phyloP scores from a whole-genome alignment of 805 yeast genomes.

The Sungouiella thailandica region DNA sequence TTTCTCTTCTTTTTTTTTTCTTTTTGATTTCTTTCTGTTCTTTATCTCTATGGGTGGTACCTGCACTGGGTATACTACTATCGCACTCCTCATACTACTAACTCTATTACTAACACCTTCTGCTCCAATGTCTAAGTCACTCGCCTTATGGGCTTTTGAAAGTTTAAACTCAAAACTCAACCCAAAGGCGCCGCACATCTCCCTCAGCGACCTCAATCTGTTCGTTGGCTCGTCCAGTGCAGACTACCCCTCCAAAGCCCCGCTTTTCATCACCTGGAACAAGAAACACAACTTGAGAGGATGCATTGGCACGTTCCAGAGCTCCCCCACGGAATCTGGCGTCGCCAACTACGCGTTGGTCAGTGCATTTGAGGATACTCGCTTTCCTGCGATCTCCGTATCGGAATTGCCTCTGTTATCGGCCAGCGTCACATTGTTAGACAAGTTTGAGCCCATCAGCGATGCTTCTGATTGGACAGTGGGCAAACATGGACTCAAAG shows the following conservation, averaged over 20 bases:
- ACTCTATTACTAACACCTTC: background rate
- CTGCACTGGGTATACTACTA: too few species aligned
- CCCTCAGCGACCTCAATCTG: constrained; percentile 7
- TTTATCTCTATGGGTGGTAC: too few species aligned
- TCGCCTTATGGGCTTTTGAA: constrained; percentile 37
- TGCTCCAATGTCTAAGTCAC: constrained; percentile 30
- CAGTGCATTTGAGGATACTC: constrained; percentile 68
- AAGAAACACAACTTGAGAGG: constrained; percentile 60
- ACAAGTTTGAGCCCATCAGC: constrained; percentile 47
- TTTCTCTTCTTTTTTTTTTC: too few species aligned
- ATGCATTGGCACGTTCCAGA: constrained; percentile 85
- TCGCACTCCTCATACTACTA: too few species aligned
- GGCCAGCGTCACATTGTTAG: constrained; percentile 62
- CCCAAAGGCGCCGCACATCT: constrained; percentile 8
- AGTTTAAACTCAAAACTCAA: constrained; percentile 20
- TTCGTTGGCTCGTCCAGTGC: background rate
- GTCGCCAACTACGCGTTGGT: constrained; percentile 54
- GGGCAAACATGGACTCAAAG: constrained; percentile 77
- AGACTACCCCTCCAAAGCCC: constrained; percentile 23
- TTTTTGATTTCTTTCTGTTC: too few species aligned
- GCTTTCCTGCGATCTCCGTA: constrained; percentile 62
- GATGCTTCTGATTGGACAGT: constrained; percentile 70
- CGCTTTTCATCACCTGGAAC: constrained; percentile 90
- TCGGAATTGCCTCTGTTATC: constrained; percentile 51
- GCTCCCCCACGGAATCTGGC: constrained; percentile 51